A percentile compares a stretch with the other conserved stretches of the same genome.
Evolutionary conservation across 192 early-diverging fungal genomes (phyloP).

Genomic region (Rhizophlyctis rosea): DNA sequence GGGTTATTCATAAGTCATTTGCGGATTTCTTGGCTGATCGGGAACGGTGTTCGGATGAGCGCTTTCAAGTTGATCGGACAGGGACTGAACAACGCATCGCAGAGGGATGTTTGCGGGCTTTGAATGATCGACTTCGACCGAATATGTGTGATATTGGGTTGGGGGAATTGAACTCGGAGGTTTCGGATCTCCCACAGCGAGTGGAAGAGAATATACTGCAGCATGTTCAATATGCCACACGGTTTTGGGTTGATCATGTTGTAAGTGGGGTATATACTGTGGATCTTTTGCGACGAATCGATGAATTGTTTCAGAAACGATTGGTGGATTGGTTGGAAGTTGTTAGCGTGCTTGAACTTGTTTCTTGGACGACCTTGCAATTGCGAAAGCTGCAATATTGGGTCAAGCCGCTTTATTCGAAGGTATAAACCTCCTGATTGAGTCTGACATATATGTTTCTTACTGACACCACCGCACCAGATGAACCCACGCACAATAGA

Average conservation of each 20-base stretch:
- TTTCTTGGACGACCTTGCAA: not conserved
- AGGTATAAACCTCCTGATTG: not conserved
- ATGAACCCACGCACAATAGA: not conserved
- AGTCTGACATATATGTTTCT: not conserved
- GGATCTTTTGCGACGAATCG: not conserved
- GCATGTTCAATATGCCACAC: not conserved
- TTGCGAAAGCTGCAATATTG: not conserved
- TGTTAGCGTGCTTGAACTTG: not conserved
- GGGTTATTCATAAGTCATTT: not conserved
- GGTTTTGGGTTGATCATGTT: not conserved
- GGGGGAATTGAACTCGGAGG: not conserved
- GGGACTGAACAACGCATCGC: not conserved
- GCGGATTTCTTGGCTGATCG: not conserved
- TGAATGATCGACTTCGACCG: not conserved
- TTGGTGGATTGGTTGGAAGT: not conserved
- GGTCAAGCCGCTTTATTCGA: not conserved
- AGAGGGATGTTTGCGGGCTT: not conserved
- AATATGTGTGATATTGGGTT: not conserved
- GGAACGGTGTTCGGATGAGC: not conserved
- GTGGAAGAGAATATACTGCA: not conserved
- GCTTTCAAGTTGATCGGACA: not conserved
- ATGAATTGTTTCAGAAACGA: no score
- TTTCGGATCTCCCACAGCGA: not conserved
- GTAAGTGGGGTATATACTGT: not conserved
- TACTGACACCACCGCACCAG: not conserved